Evolutionary conservation across 2,329 filamentous ascomycete genomes (phyloP).

Genomic region (Dothiorella sarmentorum): DNA sequence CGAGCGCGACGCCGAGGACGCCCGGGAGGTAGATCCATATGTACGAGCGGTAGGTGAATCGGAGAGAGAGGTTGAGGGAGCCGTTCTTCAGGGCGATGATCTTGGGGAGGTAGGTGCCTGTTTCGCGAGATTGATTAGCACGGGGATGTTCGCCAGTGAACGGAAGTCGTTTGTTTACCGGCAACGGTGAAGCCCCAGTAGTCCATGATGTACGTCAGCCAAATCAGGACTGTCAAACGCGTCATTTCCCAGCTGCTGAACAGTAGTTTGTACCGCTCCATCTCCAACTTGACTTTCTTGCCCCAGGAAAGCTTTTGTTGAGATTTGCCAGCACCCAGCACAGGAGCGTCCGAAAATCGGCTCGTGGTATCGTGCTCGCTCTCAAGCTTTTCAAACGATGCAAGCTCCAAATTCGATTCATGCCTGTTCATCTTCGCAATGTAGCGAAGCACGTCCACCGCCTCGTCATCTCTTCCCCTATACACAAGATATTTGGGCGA

Average conservation of each 20-base stretch:
- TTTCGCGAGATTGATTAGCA: neutral
- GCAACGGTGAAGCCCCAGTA: conserved; percentile 51
- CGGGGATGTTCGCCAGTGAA: neutral
- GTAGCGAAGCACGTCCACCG: conserved; percentile 45
- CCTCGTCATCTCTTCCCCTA: conserved; percentile 50
- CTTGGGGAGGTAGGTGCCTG: conserved; percentile 48
- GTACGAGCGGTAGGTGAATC: conserved; percentile 51
- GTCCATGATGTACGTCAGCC: conserved; percentile 52
- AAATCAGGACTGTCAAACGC: conserved; percentile 47
- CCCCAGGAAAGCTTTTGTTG: conserved; percentile 23
- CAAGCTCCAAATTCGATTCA: conserved; percentile 33
- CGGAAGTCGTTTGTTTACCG: conserved; percentile 28
- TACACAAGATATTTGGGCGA: conserved; percentile 59
- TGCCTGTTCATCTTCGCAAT: conserved; percentile 44
- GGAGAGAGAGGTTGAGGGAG: conserved; percentile 41
- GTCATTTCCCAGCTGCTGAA: conserved; percentile 44
- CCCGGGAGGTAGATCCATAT: conserved; percentile 55
- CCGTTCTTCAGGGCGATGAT: conserved; percentile 54
- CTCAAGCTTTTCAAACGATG: conserved; percentile 36
- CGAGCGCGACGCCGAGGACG: conserved; percentile 50
- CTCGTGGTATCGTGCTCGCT: conserved; percentile 32
- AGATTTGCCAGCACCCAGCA: conserved; percentile 32
- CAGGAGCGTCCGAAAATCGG: conserved; percentile 15
- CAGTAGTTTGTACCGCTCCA: conserved; percentile 44
- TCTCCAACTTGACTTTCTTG: conserved; percentile 39